A percentile compares a stretch with the other conserved stretches of the same genome.
These are phyloP conservation scores for Solanum chiquidenum DNA, from an alignment of 257 asterid genomes.

Conservation along the genomic window DNA sequence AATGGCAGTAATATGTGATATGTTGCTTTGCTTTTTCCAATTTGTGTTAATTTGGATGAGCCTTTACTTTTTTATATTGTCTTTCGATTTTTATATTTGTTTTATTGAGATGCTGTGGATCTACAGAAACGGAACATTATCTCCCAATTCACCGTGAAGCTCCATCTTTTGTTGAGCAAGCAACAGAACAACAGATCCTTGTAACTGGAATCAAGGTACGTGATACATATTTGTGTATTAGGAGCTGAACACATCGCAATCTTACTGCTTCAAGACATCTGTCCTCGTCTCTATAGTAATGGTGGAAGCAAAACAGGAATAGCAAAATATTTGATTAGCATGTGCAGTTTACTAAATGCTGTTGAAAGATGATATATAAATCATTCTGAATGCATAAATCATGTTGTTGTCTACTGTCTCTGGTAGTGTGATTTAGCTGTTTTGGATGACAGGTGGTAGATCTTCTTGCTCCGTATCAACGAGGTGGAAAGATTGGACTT, in stretches of 20 bases:
- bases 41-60: neutral
- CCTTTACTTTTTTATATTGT: neutral
- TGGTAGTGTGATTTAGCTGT: neutral
- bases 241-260: neutral
- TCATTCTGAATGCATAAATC: neutral
- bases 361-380: neutral
- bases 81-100: neutral
- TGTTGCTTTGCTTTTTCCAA: neutral
- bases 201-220: slow-evolving; percentile 94
- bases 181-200: slow-evolving; percentile 89
- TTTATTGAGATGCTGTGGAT: neutral
- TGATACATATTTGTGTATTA: neutral
- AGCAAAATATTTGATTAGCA: neutral
- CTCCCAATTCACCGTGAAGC: slow-evolving; percentile 96
- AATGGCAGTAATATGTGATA: neutral
- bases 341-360: neutral
- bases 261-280: neutral
- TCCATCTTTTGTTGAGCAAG: slow-evolving; percentile 90
- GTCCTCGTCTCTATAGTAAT: neutral
- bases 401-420: neutral
- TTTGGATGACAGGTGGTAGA: slow-evolving; percentile 58
- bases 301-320: neutral
- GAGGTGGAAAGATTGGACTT: slow-evolving; percentile 95
- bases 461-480: slow-evolving; percentile 94
- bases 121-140: slow-evolving; percentile 71